Evolutionary conservation across 2,329 filamentous ascomycete genomes (phyloP).

Genomic region (Ophiocordyceps camponoti-rufipedis): DNA sequence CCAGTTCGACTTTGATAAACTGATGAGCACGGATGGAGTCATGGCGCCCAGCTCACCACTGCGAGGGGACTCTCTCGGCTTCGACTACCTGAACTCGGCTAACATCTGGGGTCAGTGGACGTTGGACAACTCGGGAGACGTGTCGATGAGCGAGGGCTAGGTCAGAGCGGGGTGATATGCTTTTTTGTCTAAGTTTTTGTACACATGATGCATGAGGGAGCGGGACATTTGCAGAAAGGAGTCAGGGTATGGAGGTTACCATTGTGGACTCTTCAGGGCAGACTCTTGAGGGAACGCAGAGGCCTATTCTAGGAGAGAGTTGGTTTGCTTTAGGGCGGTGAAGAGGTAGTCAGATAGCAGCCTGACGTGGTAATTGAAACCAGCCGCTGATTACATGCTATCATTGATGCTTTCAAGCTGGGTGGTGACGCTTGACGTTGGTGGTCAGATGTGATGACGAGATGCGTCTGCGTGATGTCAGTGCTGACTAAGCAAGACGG

Average conservation of each 20-base stretch:
- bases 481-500: no score
- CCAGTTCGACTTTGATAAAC: constrained; percentile 26
- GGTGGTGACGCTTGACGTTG: no score
- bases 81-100: constrained; percentile 13
- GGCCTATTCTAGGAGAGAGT: no score
- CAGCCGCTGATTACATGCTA: no score
- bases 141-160: background rate
- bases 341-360: no score
- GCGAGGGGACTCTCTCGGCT: constrained; percentile 7
- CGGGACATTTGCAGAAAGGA: background rate
- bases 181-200: background rate
- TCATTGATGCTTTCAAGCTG: no score
- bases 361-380: no score
- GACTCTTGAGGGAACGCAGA: no score
- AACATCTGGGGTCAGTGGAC: constrained; percentile 14
- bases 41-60: constrained; percentile 30
- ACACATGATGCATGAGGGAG: background rate
- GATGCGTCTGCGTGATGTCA: no score
- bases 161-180: background rate
- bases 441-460: no score
- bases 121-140: constrained; percentile 3
- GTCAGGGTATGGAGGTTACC: background rate
- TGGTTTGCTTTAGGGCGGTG: no score
- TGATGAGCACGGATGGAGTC: constrained; percentile 26
- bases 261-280: background rate